Percentiles rank a stretch among this genome's conserved stretches.
Conservation (phyloP, 2,329 filamentous ascomycete genomes). For the Diaporthe humulicola region DNA sequence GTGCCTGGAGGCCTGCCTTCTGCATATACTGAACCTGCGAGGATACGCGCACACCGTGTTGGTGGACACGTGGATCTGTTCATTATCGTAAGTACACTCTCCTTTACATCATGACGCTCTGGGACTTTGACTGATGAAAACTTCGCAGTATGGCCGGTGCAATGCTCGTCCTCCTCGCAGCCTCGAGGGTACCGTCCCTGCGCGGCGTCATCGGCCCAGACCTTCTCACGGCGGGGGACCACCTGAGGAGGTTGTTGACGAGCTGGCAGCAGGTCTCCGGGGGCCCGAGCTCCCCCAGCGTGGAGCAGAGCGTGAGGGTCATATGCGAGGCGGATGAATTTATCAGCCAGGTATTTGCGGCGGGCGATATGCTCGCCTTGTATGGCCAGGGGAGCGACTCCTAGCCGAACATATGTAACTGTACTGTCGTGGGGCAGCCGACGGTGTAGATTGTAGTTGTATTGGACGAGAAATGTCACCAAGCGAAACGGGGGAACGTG, state of each 20-base stretch:
- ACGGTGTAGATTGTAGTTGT: not conserved
- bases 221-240: conserved; percentile 54
- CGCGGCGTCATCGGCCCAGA: conserved; percentile 54
- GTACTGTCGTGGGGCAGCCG: not conserved
- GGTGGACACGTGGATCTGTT: conserved; percentile 68
- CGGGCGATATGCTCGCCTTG: conserved; percentile 38
- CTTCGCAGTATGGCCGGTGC: conserved; percentile 59
- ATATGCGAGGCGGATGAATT: conserved; percentile 59
- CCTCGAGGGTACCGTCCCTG: conserved; percentile 55
- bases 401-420: not conserved
- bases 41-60: conserved; percentile 64
- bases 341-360: conserved; percentile 52
- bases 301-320: conserved; percentile 60
- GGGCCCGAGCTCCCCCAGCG: conserved; percentile 57
- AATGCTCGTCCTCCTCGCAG: conserved; percentile 63
- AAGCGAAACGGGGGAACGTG: not conserved
- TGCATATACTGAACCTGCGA: conserved; percentile 63
- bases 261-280: conserved; percentile 58
- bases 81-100: conserved; percentile 58
- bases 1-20: conserved; percentile 61
- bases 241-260: conserved; percentile 55
- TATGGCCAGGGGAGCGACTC: conserved; percentile 12
- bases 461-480: not conserved
- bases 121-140: not conserved
- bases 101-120: not conserved